Evolutionary conservation across 2,329 filamentous ascomycete genomes (phyloP).

Genomic region (Calcarisporium arbuscula): DNA sequence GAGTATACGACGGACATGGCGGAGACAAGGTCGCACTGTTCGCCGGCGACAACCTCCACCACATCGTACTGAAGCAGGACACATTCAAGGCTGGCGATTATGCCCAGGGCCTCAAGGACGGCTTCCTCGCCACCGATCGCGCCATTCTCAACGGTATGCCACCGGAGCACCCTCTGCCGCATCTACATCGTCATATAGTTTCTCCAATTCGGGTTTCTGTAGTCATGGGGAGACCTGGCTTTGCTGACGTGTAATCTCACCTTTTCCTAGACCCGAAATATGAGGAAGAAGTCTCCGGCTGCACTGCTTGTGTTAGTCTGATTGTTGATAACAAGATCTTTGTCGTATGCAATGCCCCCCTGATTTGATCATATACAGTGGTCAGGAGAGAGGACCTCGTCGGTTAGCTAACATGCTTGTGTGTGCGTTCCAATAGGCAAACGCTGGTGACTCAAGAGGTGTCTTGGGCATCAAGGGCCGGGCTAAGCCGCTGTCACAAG

Average conservation of each 20-base stretch:
- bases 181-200: no score
- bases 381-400: no score
- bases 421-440: constrained; percentile 71
- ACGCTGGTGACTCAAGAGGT: constrained; percentile 91
- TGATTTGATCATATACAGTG: no score
- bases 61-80: constrained; percentile 92
- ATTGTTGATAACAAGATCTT: constrained; percentile 90
- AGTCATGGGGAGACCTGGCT: no score
- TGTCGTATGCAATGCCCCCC: constrained; percentile 60
- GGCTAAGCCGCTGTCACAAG: constrained; percentile 96
- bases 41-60: constrained; percentile 85
- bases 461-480: constrained; percentile 95
- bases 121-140: constrained; percentile 90
- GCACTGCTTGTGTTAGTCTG: constrained; percentile 87
- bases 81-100: constrained; percentile 87
- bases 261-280: constrained; percentile 75
- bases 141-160: constrained; percentile 88
- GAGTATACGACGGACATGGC: constrained; percentile 95
- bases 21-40: constrained; percentile 95
- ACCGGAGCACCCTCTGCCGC: constrained; percentile 11
- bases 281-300: constrained; percentile 95
- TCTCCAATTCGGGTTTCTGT: no score
- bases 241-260: no score
- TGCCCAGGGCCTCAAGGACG: constrained; percentile 93
- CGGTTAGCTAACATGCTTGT: constrained; percentile 9